Base-by-base conservation (phyloP, 225 moss, liverwort and hornwort genomes). In the Pseudisothecium myosuroides region DNA sequence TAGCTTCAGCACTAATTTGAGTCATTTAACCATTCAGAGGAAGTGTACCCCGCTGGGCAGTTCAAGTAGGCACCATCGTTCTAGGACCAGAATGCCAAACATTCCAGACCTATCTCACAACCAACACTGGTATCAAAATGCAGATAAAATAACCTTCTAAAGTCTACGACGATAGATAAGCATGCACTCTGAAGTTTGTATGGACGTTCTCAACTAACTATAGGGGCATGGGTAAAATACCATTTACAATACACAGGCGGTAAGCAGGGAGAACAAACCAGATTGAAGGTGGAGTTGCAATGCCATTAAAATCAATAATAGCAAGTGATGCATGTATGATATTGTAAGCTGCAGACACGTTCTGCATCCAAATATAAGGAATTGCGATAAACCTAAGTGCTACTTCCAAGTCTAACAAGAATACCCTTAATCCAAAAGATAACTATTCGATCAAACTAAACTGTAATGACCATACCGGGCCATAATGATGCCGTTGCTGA, bases 401-500 rank as follows among this genome's bases (percentile, higher is more conserved):
- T 76, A 58, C 78, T 80, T 74, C 66, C 81, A 89, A 61, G 47
- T 55, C 64, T 61, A 64, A 63, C 31, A 71, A 79, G 61, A 62
- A 32, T 41, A 39, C 5, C 19, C 41, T 63, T 32, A 65, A 73
- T 59, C 65, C 28, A 65, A 71, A 83, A 64, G 39, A 74, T 23
- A 71, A 56, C 31, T 6, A 80, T 66, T 58, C 21, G 61, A 80
- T 80, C 83, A 73, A 24, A 43, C 52, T 28, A 47, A 79, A 52
- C 54, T 59, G 68, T 34, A 75, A 83, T 84, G 79, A 80, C 50
- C 91, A 76, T 94, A 98, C 99, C 85, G 93, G 92, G 88, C 96
- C 95, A 88, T 96, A 96, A 62, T 94, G 93, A 78, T 96, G 94
- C 39, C 99, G 97, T 93, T 97, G 96, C 85, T 87, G 86, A 82